Evolutionary conservation across 345 rosid genomes (phyloP), one percentile per base, ranked within the genome.

Genomic region (Schrenkiella parvula): DNA sequence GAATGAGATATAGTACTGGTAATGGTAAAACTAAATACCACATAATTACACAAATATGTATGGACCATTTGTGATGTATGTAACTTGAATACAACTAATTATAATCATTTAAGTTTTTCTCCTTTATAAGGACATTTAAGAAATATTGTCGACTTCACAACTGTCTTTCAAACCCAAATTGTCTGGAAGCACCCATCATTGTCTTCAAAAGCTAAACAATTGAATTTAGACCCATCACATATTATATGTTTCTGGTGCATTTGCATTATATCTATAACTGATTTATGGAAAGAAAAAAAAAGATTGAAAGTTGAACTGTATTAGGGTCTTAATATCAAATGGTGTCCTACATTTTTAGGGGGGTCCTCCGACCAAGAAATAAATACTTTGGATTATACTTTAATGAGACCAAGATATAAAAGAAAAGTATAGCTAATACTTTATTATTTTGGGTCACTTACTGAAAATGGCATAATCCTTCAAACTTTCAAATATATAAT

Each of bases 261-360:
- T 43, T 64, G 64, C 19, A 43, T 54, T 42, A 51, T 21, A 48
- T 62, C 48, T 29, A 41, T 32, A 57, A 39, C 14, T 11, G 57
- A 17, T n/a, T 61, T 25, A 60, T 26, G 23, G 32, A n/a, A 18
- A 38, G 0, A 13, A 13, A 32, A 32, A 34, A 21, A 63, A 29
- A 41, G 11, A 39, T 31, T 10, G 25, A 15, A 22, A 23, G 13
- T 28, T 39, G 17, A 21, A 19, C 53, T 58, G 17, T 18, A n/a
- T n/a, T 29, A 15, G 62, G 79, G 80, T 77, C 41, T 68, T 76
- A 65, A 61, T 26, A 73, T 71, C 77, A 68, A 61, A 41, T 41
- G 10, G 28, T 48, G 57, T 72, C 63, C 57, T 64, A 67, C 68
- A 39, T 47, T 48, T 47, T 10, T 48, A 48, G 8, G 29, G 29